Conservation (phyloP, 371 early-diverging fungal species). For the Fennellomyces sp. region DNA sequence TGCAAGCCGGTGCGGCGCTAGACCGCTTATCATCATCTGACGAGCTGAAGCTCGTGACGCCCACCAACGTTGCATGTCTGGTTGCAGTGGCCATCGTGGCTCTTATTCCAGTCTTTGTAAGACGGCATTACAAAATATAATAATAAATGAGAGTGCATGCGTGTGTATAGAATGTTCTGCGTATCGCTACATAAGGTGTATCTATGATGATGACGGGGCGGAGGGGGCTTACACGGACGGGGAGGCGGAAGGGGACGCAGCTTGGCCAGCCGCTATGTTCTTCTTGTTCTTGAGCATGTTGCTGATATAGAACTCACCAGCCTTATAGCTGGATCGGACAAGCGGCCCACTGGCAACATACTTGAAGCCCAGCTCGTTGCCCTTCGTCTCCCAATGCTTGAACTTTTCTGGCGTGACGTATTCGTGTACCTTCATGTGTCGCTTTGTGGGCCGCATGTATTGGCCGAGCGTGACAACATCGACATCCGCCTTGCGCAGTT, state of each 20-base stretch:
- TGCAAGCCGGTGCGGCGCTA: slow-evolving; percentile 66
- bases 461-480: slow-evolving; percentile 98
- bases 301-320: slow-evolving; percentile 96
- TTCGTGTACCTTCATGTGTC: slow-evolving; percentile 96
- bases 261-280: slow-evolving; percentile 11
- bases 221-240: background rate
- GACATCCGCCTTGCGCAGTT: slow-evolving; percentile 83
- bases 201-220: too few species aligned
- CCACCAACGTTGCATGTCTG: slow-evolving; percentile 45
- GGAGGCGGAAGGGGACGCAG: background rate
- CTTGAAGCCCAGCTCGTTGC: slow-evolving; percentile 88
- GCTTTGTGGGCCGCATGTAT: slow-evolving; percentile 98
- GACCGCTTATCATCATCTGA: slow-evolving; percentile 61
- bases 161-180: background rate
- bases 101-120: slow-evolving; percentile 46
- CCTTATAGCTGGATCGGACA: slow-evolving; percentile 96
- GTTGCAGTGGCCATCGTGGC: slow-evolving; percentile 46
- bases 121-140: slow-evolving; percentile 29
- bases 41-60: slow-evolving; percentile 41
- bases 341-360: slow-evolving; percentile 97
- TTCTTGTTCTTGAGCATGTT: slow-evolving; percentile 76
- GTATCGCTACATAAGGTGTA: too few species aligned
- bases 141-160: background rate
- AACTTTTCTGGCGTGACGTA: slow-evolving; percentile 95
- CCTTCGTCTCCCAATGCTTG: slow-evolving; percentile 86